Evolutionary conservation across 2,329 filamentous ascomycete species (phyloP).

Genomic region (Plectosphaerella plurivora): DNA sequence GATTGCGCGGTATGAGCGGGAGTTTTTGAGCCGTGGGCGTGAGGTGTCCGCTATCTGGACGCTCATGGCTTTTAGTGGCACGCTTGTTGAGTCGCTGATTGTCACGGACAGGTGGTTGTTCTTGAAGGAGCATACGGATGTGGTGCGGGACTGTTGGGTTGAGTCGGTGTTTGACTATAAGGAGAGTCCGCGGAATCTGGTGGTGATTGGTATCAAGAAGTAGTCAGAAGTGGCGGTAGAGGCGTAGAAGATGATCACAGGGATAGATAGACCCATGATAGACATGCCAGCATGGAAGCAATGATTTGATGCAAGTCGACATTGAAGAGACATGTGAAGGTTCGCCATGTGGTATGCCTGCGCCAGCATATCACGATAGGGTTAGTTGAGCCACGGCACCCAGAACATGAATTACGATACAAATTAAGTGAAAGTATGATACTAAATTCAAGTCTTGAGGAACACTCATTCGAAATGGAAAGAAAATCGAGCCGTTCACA

Average conservation of each 20-base stretch:
- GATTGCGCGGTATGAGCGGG: conserved; percentile 63
- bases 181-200: conserved; percentile 83
- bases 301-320: neutral
- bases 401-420: too few species aligned
- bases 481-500: too few species aligned
- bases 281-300: neutral
- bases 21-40: conserved; percentile 64
- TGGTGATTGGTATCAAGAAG: conserved; percentile 86
- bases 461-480: too few species aligned
- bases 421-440: too few species aligned
- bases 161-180: conserved; percentile 88
- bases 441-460: too few species aligned
- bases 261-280: neutral
- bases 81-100: conserved; percentile 83
- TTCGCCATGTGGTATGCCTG: too few species aligned
- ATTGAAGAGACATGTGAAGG: too few species aligned
- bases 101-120: conserved; percentile 88
- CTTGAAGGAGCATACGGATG: conserved; percentile 68
- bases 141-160: conserved; percentile 77
- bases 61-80: conserved; percentile 92
- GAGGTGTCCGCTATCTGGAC: conserved; percentile 87
- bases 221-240: conserved; percentile 13
- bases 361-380: too few species aligned
- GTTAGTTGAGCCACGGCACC: too few species aligned
- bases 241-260: too few species aligned